Base-by-base conservation (phyloP, 2,329 filamentous ascomycete genomes). In the Mycogone perniciosa region DNA sequence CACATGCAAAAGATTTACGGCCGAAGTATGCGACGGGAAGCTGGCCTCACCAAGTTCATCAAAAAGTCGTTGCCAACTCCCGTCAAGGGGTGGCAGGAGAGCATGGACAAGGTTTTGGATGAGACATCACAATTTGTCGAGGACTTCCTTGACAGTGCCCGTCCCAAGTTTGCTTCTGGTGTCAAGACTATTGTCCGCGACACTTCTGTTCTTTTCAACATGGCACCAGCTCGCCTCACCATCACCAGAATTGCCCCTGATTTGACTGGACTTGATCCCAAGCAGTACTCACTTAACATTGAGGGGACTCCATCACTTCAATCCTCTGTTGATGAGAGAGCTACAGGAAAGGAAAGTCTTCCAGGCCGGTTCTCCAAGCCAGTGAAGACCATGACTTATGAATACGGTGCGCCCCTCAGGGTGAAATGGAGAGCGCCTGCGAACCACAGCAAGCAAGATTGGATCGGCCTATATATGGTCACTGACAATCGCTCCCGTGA, bases 1-100 rank as follows among this genome's bases (percentile, higher is more conserved):
- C 93, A 99, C 67, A 97, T 99, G 91, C 88, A 96, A 67, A 97
- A 96, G 76, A 80, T 97, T 13, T 99, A 99, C 63, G 92, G 93
- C 39, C 79, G 84, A 60, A 85, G 84, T 59, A 75, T 99, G 42
- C 85, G 93, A 53, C 76, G 86, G 57, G 89, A 96, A 66, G 93
- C 93, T 8, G 93, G 93, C 45, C 77, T 99, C 37, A 92, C 91
- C 53, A 95, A 91, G 71, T 96, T 89, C 62, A 80, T 99, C 65
- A 89, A 89, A 67, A 84, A 87, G 56, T 89, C 90, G 8, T 74
- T 99, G 27, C 93, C 93, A 3, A 82, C 85, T 2, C 88, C 89
- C 2, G 80, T 99, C 38, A 84, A 88, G 61, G 85, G 86, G 57
- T 88, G 88, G 77, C 88, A 92, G 60, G 85, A 89, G 44, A 93